phyloP scores from a whole-genome alignment of 2,329 filamentous ascomycete species.

The Diaporthe ampelina region DNA sequence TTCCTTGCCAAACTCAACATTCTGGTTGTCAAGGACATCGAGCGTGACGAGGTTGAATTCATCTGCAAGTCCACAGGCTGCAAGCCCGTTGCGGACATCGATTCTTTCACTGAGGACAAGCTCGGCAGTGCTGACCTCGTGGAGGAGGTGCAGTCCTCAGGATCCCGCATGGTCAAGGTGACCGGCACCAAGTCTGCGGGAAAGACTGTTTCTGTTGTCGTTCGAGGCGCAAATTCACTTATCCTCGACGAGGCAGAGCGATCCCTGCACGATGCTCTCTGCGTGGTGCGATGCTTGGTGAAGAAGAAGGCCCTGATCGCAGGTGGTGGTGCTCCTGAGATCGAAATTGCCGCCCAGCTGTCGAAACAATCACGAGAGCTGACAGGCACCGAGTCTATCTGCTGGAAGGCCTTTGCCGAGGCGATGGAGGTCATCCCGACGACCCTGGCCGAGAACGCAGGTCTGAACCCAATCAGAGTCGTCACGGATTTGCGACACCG shows the following conservation, averaged over 20 bases:
- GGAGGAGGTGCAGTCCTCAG: conserved; percentile 89
- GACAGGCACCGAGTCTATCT: conserved; percentile 94
- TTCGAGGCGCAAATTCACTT: conserved; percentile 91
- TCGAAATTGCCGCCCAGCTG: conserved; percentile 92
- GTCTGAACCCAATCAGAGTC: conserved; percentile 98
- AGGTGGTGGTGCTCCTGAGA: conserved; percentile 95
- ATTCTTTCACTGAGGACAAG: conserved; percentile 99
- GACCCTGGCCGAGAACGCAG: conserved; percentile 96
- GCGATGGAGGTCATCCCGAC: conserved; percentile 98
- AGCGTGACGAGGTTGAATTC: conserved; percentile 98
- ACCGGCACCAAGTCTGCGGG: conserved; percentile 87
- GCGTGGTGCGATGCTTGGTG: conserved; percentile 95
- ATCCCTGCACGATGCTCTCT: conserved; percentile 96
- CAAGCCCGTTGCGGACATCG: conserved; percentile 98
- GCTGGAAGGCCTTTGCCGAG: conserved; percentile 99
- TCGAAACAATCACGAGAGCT: conserved; percentile 85
- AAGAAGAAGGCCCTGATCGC: conserved; percentile 99
- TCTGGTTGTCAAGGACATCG: conserved; percentile 95
- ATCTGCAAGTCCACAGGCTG: conserved; percentile 99
- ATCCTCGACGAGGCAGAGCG: conserved; percentile 98
- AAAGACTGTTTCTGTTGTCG: conserved; percentile 95
- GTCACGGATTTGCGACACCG: conserved; percentile 95
- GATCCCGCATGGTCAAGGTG: conserved; percentile 94
- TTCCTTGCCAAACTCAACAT: conserved; percentile 98
- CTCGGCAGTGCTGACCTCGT: conserved; percentile 93